A percentile compares a stretch with the other conserved stretches of the same genome.
These are phyloP conservation scores for Wickerhamiella dianesei DNA, from an alignment of 805 yeast species.

Conservation along the genomic window DNA sequence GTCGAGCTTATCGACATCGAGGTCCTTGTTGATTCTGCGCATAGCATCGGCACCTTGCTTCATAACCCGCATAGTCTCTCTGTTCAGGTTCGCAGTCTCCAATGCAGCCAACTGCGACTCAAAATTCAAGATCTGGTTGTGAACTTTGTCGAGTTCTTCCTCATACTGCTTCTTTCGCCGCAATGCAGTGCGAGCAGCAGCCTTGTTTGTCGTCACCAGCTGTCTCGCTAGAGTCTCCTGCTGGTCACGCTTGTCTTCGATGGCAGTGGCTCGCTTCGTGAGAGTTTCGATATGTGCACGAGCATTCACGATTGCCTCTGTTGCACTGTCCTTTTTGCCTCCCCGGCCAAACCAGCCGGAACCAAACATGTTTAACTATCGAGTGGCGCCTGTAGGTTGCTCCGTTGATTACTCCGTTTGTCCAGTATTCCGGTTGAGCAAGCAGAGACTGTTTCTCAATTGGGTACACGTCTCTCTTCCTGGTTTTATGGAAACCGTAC, in stretches of 20 bases:
- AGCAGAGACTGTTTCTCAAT: not conserved
- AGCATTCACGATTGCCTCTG: constrained; percentile 79
- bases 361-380: not conserved
- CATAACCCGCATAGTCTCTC: constrained; percentile 98
- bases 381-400: not conserved
- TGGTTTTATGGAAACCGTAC: not conserved
- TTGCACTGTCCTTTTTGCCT: constrained; percentile 67
- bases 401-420: not conserved
- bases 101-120: constrained; percentile 84
- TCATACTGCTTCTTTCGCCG: constrained; percentile 78
- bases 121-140: constrained; percentile 76
- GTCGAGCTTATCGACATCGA: constrained; percentile 92
- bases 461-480: not conserved
- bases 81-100: constrained; percentile 88
- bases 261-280: constrained; percentile 66
- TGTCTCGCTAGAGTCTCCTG: constrained; percentile 72
- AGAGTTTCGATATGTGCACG: constrained; percentile 82
- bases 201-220: constrained; percentile 55
- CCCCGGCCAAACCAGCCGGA: constrained; percentile 40
- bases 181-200: constrained; percentile 73
- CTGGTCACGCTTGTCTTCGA: constrained; percentile 69
- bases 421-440: not conserved
- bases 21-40: constrained; percentile 90
- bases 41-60: constrained; percentile 93
- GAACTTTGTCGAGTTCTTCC: constrained; percentile 60